phyloP scores from a whole-genome alignment of 176 grass and related monocot genomes.

The Echinochloa phyllopogon region DNA sequence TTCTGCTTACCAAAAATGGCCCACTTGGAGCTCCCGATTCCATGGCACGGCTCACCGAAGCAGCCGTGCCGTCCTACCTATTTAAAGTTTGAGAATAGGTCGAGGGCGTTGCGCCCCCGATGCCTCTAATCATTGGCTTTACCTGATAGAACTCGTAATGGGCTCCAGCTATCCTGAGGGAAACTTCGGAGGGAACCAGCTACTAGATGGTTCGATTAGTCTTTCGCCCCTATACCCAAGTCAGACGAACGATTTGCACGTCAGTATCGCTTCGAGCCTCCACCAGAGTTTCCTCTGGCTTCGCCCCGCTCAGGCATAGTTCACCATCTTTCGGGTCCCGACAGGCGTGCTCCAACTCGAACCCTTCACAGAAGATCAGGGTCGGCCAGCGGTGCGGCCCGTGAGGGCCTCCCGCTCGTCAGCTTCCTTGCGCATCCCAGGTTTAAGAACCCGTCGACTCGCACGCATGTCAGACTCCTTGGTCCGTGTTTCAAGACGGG shows the following conservation, averaged over 20 bases:
- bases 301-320: conserved; percentile 72
- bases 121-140: conserved; percentile 85
- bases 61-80: conserved; percentile 49
- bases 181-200: conserved; percentile 84
- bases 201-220: conserved; percentile 93
- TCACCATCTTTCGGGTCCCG: conserved; percentile 82
- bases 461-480: conserved; percentile 70
- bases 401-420: conserved; percentile 41
- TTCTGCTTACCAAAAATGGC: conserved; percentile 75
- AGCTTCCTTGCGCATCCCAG: conserved; percentile 59
- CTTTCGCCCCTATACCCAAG: conserved; percentile 87
- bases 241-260: conserved; percentile 82
- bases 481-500: conserved; percentile 76
- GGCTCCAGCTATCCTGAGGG: conserved; percentile 68
- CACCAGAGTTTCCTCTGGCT: conserved; percentile 76
- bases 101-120: conserved; percentile 62
- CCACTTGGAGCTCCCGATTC: conserved; percentile 58
- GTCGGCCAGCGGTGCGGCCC: neutral
- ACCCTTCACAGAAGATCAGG: conserved; percentile 70
- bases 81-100: conserved; percentile 77
- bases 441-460: conserved; percentile 62
- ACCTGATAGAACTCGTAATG: conserved; percentile 64
- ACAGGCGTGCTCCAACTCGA: conserved; percentile 67
- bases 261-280: conserved; percentile 72
- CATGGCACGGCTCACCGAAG: conserved; percentile 1